These are phyloP conservation scores for Aphanomyces euteiches DNA, from an alignment of 352 stramenopile species.

Conservation along the genomic window DNA sequence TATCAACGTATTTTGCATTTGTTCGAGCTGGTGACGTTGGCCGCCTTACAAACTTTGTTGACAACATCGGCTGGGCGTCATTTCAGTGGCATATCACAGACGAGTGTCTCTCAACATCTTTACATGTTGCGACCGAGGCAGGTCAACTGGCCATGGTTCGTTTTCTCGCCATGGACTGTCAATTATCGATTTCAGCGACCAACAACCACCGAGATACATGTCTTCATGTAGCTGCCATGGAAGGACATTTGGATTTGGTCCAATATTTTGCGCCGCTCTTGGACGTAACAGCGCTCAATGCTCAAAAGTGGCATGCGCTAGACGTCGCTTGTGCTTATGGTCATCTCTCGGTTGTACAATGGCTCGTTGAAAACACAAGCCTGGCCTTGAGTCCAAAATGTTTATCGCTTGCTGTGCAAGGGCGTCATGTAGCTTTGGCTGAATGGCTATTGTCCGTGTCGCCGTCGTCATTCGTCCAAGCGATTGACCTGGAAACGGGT, in stretches of 20 bases:
- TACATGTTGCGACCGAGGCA: conserved; percentile 7
- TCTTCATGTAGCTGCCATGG: conserved; percentile 6
- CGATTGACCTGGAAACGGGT: neutral
- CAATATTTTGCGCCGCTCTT: neutral
- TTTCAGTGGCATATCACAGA: conserved; percentile 10
- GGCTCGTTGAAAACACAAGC: neutral
- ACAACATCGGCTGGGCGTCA: neutral
- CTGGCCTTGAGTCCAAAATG: neutral
- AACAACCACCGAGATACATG: conserved; percentile 20
- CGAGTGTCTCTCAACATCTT: neutral
- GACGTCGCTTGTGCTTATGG: conserved; percentile 13
- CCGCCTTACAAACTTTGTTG: neutral
- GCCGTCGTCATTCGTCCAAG: neutral
- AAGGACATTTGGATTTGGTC: conserved; percentile 7
- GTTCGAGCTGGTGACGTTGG: conserved; percentile 2
- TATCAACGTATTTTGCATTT: conserved; percentile 5
- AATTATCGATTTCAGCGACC: neutral
- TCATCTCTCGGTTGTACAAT: neutral
- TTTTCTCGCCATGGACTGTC: neutral
- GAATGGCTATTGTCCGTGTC: neutral
- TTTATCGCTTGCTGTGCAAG: conserved; percentile 6
- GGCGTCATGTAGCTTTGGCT: neutral
- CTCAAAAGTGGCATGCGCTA: conserved; percentile 11
- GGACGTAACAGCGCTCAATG: neutral
- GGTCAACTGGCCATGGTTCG: conserved; percentile 9